Evolutionary conservation across 345 rosid species (phyloP), one percentile per base, ranked within the genome.

Genomic region (thale cress (Arabidopsis thaliana)): DNA sequence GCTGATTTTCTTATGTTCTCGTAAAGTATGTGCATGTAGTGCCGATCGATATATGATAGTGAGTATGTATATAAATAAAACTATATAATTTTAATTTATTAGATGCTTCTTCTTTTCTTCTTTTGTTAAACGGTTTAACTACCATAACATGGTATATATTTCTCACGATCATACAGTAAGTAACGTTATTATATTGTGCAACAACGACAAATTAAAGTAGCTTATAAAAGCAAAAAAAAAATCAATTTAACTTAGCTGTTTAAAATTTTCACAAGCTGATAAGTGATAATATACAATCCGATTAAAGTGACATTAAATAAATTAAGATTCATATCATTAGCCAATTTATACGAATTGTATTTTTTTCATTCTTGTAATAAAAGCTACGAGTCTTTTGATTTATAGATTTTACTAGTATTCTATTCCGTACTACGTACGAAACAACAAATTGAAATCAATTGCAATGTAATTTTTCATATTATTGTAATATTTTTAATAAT

Each of bases 1-100:
- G 2, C 49, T n/a, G 57, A 60, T 60, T 71, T 71, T 49, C 69
- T 28, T 7, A 61, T 13, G 34, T 73, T 40, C 69, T 34, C 40
- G 11, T 36, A 72, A 59, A 61, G 33, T 59, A 50, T 50, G 7
- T 61, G 59, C 32, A 28, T 28, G 4, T 30, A 72, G 13, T 50
- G 38, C 12, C 30, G 4, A 48, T 59, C 46, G 20, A 34, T 48
- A 16, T 57, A 22, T 34, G 33, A 4, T 7, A 55, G 6, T 45
- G 42, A 13, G 10, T 7, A 32, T 33, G 20, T 1, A 1, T 42
- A 13, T 4, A n/a, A 28, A 25, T 12, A 53, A 52, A 53, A 13
- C 5, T 6, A 25, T 11, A 28, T 53, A 10, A 7, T 5, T 55
- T 14, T 7, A 9, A 11, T 32, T 56, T 1, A 12, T 14, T 13